Percentiles rank a stretch among this genome's conserved stretches.
Conservation (phyloP, 345 rosid species). For the Sisymbrium irio region DNA sequence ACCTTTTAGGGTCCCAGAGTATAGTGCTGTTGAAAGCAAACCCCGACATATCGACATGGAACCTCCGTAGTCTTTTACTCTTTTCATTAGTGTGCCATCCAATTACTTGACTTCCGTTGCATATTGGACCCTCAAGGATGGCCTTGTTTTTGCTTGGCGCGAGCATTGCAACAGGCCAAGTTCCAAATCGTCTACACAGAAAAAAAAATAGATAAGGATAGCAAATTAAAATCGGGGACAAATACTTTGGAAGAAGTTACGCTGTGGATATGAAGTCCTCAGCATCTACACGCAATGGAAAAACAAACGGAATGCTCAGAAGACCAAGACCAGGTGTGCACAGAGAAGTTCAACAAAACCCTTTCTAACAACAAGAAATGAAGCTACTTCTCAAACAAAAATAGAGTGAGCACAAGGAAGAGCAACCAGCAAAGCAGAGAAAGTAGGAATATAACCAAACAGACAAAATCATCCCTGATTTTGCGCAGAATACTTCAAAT, state of each 20-base stretch:
- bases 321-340: neutral
- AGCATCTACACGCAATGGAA: neutral
- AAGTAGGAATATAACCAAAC: neutral
- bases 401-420: neutral
- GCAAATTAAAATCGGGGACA: neutral
- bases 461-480: neutral
- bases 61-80: slow-evolving; percentile 77
- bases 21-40: slow-evolving; percentile 95
- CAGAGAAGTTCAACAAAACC: slow-evolving; percentile 1
- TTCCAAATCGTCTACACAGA: slow-evolving; percentile 70
- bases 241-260: neutral
- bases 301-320: neutral
- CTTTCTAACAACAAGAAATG: neutral
- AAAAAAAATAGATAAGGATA: neutral
- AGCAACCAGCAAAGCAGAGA: neutral
- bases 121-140: slow-evolving; percentile 80
- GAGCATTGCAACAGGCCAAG: slow-evolving; percentile 97
- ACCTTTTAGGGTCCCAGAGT: slow-evolving; percentile 86
- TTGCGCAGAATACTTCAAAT: neutral
- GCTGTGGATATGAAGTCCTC: neutral
- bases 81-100: slow-evolving; percentile 99
- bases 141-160: slow-evolving; percentile 89
- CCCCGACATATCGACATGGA: slow-evolving; percentile 96
- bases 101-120: slow-evolving; percentile 70
- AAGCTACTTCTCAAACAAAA: neutral